These are phyloP conservation scores for Penicillium paneum DNA, from an alignment of 2,329 filamentous ascomycete species.

Conservation along the genomic window DNA sequence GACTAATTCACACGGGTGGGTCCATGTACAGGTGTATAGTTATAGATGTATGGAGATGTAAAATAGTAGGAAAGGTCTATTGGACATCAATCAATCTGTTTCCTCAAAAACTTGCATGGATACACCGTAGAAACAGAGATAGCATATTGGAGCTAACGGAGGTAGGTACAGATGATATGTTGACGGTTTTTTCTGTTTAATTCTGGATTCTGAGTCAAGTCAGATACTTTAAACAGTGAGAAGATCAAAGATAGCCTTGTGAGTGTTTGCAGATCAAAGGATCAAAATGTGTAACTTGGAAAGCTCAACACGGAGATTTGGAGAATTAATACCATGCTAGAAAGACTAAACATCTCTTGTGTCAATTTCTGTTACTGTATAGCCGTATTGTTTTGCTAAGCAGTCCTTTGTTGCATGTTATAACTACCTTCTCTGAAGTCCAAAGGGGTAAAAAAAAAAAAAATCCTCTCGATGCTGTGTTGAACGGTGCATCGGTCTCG, in stretches of 20 bases:
- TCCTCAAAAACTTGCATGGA: not conserved
- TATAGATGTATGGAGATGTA: not conserved
- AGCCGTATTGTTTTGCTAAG: no score
- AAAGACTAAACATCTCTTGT: not conserved
- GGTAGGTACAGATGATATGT: not conserved
- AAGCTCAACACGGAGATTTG: not conserved
- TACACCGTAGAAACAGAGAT: not conserved
- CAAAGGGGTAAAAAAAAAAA: not conserved
- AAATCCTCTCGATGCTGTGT: not conserved
- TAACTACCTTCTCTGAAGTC: not conserved
- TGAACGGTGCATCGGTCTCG: not conserved
- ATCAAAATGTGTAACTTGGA: not conserved
- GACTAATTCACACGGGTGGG: not conserved
- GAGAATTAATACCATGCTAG: not conserved
- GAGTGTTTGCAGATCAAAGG: not conserved
- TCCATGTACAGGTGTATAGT: not conserved
- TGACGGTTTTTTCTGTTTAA: not conserved
- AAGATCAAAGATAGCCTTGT: no score
- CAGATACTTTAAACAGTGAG: not conserved
- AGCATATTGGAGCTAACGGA: not conserved
- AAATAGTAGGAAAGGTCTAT: not conserved
- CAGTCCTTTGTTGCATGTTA: not conserved
- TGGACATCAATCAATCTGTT: accelerated
- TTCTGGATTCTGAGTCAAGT: not conserved
- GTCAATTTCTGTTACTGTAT: no score